Base-by-base conservation (phyloP, 257 asterid species). In the Striga asiatica region DNA sequence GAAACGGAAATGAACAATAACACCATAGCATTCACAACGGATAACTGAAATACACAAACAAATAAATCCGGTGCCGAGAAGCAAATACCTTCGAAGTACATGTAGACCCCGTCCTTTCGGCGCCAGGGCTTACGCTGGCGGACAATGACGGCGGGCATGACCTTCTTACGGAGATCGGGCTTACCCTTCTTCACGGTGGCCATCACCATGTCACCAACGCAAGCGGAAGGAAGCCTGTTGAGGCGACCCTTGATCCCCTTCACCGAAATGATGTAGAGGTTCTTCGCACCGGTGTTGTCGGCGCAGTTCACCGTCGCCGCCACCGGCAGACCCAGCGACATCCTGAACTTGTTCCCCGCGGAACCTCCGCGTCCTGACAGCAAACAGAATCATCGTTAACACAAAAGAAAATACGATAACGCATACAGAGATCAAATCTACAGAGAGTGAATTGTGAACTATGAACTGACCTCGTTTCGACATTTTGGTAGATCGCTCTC, bases 121-220 rank as follows among this genome's bases (percentile, higher is more conserved):
- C 85, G 79, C 85, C 83, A 78, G 0, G 85, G 89, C 71, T 81
- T 81, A 62, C 85, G 77, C 71, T 78, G 89, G 60, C 89, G 77
- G 34, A 78, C 89, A 14, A 81, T 69, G 34, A 73, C 83, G 29
- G 89, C 85, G 3, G 89, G 81, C 89, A 81, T 78, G 60, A 81
- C 85, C 81, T 78, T 81, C 79, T 81, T 81, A 27, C 85, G 71
- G 14, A 81, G 81, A 61, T 81, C 89, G 7, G 89, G 85, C 78
- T 81, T 81, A n/a, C 83, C 89, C 66, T 81, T 81, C 73, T 81
- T 81, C 7, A 81, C 85, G 54, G 85, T 81, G 35, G 89, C 89
- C 85, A 81, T 81, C 32, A 81, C 89, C 89, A 81, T 78, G 66
- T 81, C 89, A 2, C 89, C 85, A 3, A 81, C 85, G 23, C 89